Percentiles rank a stretch among this genome's conserved stretches.
These are phyloP conservation scores for Fusarium udum DNA, from an alignment of 2,329 filamentous ascomycete species.

Conservation along the genomic window DNA sequence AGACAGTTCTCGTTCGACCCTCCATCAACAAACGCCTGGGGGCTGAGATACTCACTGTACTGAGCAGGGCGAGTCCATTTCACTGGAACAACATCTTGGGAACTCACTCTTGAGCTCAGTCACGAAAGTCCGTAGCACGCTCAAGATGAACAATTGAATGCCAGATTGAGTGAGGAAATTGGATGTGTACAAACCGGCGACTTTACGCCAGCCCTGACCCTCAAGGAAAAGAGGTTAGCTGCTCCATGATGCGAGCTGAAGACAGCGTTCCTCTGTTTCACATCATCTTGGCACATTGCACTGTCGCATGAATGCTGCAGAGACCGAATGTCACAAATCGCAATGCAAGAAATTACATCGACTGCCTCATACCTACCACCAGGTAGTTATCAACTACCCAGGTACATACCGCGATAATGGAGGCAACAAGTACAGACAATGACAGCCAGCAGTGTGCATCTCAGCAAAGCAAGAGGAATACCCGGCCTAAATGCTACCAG, in stretches of 20 bases:
- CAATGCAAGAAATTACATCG: no score
- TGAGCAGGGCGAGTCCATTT: background rate
- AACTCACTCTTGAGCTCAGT: background rate
- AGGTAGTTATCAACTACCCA: background rate
- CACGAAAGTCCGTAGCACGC: background rate
- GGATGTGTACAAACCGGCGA: background rate
- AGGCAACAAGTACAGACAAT: no score
- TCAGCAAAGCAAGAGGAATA: background rate
- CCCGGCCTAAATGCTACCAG: background rate
- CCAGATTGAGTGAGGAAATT: accelerated
- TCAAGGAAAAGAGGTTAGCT: background rate
- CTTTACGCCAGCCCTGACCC: background rate
- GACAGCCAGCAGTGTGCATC: background rate
- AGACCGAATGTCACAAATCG: background rate
- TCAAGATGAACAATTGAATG: background rate
- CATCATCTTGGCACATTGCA: background rate
- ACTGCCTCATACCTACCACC: background rate
- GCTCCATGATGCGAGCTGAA: background rate
- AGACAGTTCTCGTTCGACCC: background rate
- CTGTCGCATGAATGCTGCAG: background rate
- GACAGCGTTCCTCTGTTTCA: accelerated
- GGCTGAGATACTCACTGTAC: background rate
- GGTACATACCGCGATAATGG: accelerated
- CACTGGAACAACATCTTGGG: background rate
- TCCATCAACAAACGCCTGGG: background rate